These are phyloP conservation scores for Botryotinia narcissicola DNA, from an alignment of 2,329 filamentous ascomycete genomes.

Conservation along the genomic window DNA sequence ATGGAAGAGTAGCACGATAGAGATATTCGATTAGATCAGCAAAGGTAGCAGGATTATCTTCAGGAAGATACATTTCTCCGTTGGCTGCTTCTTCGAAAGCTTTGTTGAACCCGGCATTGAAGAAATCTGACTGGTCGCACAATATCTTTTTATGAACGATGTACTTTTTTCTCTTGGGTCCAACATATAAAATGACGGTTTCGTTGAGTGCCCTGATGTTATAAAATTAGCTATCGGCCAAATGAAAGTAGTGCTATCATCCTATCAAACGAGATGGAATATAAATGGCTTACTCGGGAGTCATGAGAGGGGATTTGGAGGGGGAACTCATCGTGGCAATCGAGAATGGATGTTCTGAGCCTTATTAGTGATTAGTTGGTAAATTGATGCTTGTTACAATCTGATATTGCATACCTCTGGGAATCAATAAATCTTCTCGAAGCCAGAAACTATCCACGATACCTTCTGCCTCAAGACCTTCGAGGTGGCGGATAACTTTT, in stretches of 20 bases:
- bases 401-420: not conserved
- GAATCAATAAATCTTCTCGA: too few species aligned
- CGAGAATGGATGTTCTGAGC: not conserved
- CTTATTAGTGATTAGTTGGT: not conserved
- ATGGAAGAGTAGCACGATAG: constrained; percentile 3
- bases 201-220: not conserved
- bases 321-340: not conserved
- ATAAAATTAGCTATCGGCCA: not conserved
- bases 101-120: constrained; percentile 16
- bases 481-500: not conserved
- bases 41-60: constrained; percentile 15
- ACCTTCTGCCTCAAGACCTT: not conserved
- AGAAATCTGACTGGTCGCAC: constrained; percentile 23
- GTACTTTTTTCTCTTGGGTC: constrained; percentile 18
- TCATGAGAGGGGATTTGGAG: not conserved
- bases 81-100: not conserved
- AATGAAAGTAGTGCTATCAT: not conserved
- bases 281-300: not conserved
- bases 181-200: constrained; percentile 24
- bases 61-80: constrained; percentile 16
- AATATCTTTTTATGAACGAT: constrained; percentile 27
- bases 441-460: too few species aligned
- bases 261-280: not conserved
- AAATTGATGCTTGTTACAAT: too few species aligned
- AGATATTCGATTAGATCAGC: constrained; percentile 6